Percentiles rank a stretch among this genome's conserved stretches.
Conservation (phyloP, 306 rosid species). For the Lotus japonicus region DNA sequence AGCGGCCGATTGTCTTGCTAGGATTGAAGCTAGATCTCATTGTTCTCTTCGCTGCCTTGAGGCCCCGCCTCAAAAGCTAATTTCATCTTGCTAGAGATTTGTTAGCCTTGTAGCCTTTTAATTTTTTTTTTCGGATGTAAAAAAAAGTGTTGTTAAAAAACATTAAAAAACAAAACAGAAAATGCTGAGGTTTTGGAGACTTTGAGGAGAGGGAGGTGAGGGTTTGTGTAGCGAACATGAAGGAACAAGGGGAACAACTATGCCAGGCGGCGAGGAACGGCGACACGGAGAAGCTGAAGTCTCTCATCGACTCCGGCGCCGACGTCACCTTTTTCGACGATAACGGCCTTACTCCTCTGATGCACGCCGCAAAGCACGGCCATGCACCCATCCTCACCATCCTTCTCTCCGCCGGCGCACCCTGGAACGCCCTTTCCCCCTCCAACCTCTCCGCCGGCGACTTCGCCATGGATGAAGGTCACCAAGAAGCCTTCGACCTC, state of each 20-base stretch:
- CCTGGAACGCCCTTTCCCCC: constrained; percentile 93
- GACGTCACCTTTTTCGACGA: constrained; percentile 56
- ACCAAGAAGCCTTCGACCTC: constrained; percentile 53
- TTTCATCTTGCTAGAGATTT: too few relatives aligned
- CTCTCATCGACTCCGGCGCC: constrained; percentile 54
- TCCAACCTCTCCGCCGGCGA: constrained; percentile 73
- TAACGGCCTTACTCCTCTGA: constrained; percentile 73
- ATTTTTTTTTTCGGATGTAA: too few relatives aligned
- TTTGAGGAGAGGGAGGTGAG: too few relatives aligned
- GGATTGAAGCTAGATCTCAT: too few relatives aligned
- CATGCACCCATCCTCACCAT: constrained; percentile 44
- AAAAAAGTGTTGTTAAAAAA: too few relatives aligned
- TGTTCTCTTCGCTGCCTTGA: too few relatives aligned
- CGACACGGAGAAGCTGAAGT: constrained; percentile 39
- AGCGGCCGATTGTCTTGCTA: too few relatives aligned
- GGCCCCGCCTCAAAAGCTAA: too few relatives aligned
- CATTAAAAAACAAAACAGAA: too few relatives aligned
- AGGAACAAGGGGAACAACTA: constrained; percentile 33
- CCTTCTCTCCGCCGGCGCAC: constrained; percentile 77
- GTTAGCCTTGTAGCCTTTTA: too few relatives aligned
- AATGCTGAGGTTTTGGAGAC: not conserved
- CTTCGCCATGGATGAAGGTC: constrained; percentile 63
- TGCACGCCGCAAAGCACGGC: constrained; percentile 84
- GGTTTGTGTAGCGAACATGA: constrained; percentile 39
- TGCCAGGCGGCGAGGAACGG: constrained; percentile 70